Percentiles rank a stretch among this genome's conserved stretches.
These are phyloP conservation scores for Globisporangium canariense DNA, from an alignment of 352 stramenopile species.

Conservation along the genomic window DNA sequence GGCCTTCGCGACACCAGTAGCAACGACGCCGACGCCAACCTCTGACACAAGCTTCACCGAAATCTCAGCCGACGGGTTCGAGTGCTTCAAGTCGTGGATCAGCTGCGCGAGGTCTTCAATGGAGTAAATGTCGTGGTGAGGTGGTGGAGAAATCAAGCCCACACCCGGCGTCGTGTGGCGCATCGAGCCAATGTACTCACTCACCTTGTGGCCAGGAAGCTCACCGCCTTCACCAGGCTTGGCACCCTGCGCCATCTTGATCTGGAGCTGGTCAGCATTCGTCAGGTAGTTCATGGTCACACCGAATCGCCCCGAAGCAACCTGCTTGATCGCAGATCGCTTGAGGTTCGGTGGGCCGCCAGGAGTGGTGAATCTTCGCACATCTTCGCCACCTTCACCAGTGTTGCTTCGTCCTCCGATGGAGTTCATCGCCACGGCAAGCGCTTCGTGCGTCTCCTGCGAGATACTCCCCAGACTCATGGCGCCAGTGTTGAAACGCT, in stretches of 20 bases:
- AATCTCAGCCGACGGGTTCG: conserved; percentile 91
- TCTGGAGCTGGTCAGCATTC: conserved; percentile 97
- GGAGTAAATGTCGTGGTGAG: conserved; percentile 98
- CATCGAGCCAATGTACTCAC: conserved; percentile 94
- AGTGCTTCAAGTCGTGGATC: conserved; percentile 98
- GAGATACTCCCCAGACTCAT: conserved; percentile 97
- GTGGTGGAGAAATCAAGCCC: conserved; percentile 94
- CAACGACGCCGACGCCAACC: conserved; percentile 95
- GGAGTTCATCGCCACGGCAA: conserved; percentile 95
- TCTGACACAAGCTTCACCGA: conserved; percentile 96
- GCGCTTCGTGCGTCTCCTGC: conserved; percentile 93
- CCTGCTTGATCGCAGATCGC: conserved; percentile 94
- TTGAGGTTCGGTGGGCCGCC: conserved; percentile 45
- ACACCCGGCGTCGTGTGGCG: conserved; percentile 96
- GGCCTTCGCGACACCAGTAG: conserved; percentile 87
- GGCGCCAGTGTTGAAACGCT: conserved; percentile 95
- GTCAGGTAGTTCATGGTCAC: conserved; percentile 97
- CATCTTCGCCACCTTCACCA: conserved; percentile 95
- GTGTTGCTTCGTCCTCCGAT: conserved; percentile 95
- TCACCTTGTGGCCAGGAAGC: conserved; percentile 95
- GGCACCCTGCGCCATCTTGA: conserved; percentile 98
- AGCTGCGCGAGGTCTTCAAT: conserved; percentile 98
- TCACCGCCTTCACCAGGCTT: conserved; percentile 97
- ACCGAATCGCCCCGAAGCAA: conserved; percentile 94
- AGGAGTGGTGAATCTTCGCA: conserved; percentile 57